Percentiles rank a stretch among this genome's conserved stretches.
These are phyloP conservation scores for Colletotrichum siamense DNA, from an alignment of 2,329 filamentous ascomycete species.

Conservation along the genomic window DNA sequence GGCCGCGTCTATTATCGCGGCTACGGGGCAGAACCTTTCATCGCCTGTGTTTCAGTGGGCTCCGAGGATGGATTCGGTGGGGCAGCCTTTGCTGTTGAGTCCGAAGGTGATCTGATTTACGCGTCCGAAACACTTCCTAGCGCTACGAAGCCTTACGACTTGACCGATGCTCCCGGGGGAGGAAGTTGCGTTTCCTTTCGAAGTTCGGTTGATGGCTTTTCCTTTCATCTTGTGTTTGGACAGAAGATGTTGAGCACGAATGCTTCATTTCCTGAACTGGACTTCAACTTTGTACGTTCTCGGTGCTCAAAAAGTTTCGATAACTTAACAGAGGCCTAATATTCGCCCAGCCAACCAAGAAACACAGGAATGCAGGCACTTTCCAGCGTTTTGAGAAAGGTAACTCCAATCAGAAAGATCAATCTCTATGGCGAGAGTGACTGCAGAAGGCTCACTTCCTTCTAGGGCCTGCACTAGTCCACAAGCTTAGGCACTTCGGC, in stretches of 20 bases:
- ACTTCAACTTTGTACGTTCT: conserved; percentile 49
- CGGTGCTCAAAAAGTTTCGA: too few relatives aligned
- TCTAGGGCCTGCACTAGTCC: conserved; percentile 49
- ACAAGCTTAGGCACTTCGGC: conserved; percentile 62
- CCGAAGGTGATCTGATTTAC: conserved; percentile 57
- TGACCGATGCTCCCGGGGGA: conserved; percentile 56
- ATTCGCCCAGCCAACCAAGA: conserved; percentile 40
- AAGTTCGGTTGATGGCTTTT: conserved; percentile 60
- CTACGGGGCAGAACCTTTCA: conserved; percentile 65
- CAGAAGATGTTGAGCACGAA: conserved; percentile 44
- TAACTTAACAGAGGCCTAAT: too few relatives aligned
- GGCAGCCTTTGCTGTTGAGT: conserved; percentile 62
- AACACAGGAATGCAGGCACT: conserved; percentile 46
- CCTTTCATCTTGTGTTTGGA: conserved; percentile 62
- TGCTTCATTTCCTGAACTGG: conserved; percentile 43
- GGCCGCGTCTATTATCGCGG: conserved; percentile 64
- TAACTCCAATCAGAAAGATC: neutral
- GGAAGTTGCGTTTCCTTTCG: conserved; percentile 58
- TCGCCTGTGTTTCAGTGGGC: conserved; percentile 58
- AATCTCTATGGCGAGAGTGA: neutral
- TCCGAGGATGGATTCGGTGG: conserved; percentile 59
- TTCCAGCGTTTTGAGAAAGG: conserved; percentile 52
- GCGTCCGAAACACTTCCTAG: conserved; percentile 52
- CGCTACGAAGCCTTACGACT: conserved; percentile 53
- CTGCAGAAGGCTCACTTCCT: neutral